Evolutionary conservation across 2,329 filamentous ascomycete genomes (phyloP), one percentile per base, ranked within the genome.

Genomic region (Cyphellophora europaea): DNA sequence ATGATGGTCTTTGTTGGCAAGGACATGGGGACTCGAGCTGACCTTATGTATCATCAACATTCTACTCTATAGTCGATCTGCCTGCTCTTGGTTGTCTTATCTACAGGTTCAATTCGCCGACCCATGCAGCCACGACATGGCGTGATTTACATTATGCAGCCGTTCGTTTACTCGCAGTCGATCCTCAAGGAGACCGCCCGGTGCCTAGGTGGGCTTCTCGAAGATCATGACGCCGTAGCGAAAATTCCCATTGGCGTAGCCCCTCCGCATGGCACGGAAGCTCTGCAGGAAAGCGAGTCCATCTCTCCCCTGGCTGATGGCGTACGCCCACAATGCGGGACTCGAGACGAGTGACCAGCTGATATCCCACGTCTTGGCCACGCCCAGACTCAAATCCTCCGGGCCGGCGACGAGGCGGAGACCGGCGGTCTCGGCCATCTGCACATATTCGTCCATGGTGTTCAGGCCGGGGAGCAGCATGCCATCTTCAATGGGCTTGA

Each of bases 331-430:
- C 5, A 77, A 61, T 3, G 71, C 66, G 1, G 73, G 72, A 16
- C 70, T 75, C 41, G 75, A 71, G 11, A 77, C 64, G 6, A 77
- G 57, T 5, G 63, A 62, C 72, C 72, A 76, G 11, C 71, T 73
- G n/a, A 77, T 74, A 44, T 77, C 73, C 73, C 73, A 77, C 12
- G 73, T 77, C 53, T 71, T 71, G 37, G 66, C 67, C 11, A 77
- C 73, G 27, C 75, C 61, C 33, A 63, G 57, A 48, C 71, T 75
- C 36, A 77, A 76, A 32, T 49, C 46, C 19, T 71, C 65, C 4
- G 73, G 70, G 17, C 52, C 59, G 2, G 59, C 57, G 4, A 63
- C 53, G 3, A 67, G 52, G 6, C 55, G 51, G 21, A 77, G 57
- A 2, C 71, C 69, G 3, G 67, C 71, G 1, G 52, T 50, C 17